Conservation (phyloP, 805 yeast species). For the Lipomyces sp. region DNA sequence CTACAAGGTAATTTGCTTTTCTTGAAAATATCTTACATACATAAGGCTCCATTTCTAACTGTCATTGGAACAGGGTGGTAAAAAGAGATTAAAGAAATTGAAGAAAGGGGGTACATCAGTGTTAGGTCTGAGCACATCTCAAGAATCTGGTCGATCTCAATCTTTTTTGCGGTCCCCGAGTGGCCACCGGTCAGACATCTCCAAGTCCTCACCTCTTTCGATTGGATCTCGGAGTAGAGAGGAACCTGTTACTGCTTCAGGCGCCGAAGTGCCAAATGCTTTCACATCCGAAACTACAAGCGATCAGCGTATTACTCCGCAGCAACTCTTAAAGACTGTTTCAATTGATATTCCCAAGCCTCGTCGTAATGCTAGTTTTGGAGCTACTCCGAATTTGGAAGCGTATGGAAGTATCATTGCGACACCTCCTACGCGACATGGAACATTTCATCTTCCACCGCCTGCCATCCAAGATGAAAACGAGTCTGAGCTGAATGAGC, state of each 20-base stretch:
- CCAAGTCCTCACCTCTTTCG: too few relatives aligned
- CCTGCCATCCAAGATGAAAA: constrained; percentile 12
- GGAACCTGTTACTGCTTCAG: too few relatives aligned
- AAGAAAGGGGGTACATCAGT: constrained; percentile 11
- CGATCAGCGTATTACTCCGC: constrained; percentile 20
- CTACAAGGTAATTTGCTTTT: constrained; percentile 34
- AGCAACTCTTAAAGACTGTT: constrained; percentile 13
- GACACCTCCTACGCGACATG: constrained; percentile 19
- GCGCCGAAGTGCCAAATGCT: too few relatives aligned
- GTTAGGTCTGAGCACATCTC: not conserved
- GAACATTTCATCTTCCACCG: constrained; percentile 19
- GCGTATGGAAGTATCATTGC: constrained; percentile 26
- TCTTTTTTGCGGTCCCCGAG: too few relatives aligned
- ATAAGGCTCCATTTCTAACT: too few relatives aligned
- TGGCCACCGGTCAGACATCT: too few relatives aligned
- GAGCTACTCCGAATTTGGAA: not conserved
- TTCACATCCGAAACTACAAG: too few relatives aligned
- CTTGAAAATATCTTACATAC: not conserved
- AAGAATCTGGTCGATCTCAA: not conserved
- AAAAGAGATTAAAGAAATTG: constrained; percentile 49
- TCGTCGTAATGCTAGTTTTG: not conserved
- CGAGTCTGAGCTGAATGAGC: not conserved
- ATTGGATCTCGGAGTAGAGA: too few relatives aligned
- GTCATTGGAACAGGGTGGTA: constrained; percentile 47
- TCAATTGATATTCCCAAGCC: constrained; percentile 14